phyloP scores from a whole-genome alignment of 1,284 basidiomycete species.

The Ceratobasidium theobromae region DNA sequence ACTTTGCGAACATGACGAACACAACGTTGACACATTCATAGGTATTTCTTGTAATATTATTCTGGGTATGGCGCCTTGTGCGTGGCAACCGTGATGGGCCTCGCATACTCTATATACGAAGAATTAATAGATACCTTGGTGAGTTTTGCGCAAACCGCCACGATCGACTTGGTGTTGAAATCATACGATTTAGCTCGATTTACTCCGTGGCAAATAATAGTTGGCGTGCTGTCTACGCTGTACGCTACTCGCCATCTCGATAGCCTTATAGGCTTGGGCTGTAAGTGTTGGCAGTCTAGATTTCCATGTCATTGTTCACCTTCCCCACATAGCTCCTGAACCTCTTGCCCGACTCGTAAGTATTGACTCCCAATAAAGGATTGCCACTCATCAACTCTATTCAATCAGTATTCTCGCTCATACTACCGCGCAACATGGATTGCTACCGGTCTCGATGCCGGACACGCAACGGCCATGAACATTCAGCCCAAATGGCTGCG shows the following conservation, averaged over 20 bases:
- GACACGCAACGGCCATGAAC: slow-evolving; percentile 92
- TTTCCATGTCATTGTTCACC: neutral
- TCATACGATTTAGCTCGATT: slow-evolving; percentile 62
- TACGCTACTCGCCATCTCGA: slow-evolving; percentile 88
- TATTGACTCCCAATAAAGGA: neutral
- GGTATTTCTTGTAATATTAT: slow-evolving; percentile 85
- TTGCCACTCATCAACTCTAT: slow-evolving; percentile 34
- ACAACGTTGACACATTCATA: slow-evolving; percentile 41
- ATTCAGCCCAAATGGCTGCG: slow-evolving; percentile 91
- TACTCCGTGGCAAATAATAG: slow-evolving; percentile 92
- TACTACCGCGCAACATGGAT: slow-evolving; percentile 99
- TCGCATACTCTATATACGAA: slow-evolving; percentile 61
- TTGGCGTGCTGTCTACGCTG: slow-evolving; percentile 79
- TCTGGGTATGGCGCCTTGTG: slow-evolving; percentile 83
- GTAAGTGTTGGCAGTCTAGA: slow-evolving; percentile 51
- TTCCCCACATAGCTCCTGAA: slow-evolving; percentile 72
- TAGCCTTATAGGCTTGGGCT: slow-evolving; percentile 78
- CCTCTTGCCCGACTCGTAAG: slow-evolving; percentile 83
- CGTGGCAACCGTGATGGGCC: slow-evolving; percentile 70
- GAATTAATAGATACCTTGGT: slow-evolving; percentile 63
- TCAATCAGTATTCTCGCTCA: slow-evolving; percentile 77
- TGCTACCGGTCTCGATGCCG: slow-evolving; percentile 90
- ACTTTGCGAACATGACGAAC: neutral
- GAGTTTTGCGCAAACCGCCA: slow-evolving; percentile 40
- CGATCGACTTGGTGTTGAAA: neutral